Percentiles rank a stretch among this genome's conserved stretches.
Conservation (phyloP, 208 protist genomes). For the Wallacemonas sp. region DNA sequence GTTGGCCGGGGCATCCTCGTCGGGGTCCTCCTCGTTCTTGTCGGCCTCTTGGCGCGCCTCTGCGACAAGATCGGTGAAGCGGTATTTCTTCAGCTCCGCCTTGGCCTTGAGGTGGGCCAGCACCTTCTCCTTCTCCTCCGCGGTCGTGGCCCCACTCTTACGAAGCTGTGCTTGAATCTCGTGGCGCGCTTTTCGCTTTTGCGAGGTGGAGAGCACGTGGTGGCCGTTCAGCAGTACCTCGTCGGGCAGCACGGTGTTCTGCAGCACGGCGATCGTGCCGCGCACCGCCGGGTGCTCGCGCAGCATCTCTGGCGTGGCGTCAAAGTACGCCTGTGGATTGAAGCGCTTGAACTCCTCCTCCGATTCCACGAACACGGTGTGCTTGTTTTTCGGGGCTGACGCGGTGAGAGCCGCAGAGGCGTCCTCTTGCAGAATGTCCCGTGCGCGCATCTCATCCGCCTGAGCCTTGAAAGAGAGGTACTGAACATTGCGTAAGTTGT, state of each 20-base stretch:
- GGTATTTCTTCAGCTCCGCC: constrained; percentile 62
- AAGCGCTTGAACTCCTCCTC: constrained; percentile 83
- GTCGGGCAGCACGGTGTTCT: constrained; percentile 82
- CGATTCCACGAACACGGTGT: constrained; percentile 80
- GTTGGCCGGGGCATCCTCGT: constrained; percentile 21
- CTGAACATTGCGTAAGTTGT: constrained; percentile 78
- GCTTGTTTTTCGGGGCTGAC: constrained; percentile 68
- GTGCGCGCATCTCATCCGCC: constrained; percentile 50
- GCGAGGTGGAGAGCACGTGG: constrained; percentile 62
- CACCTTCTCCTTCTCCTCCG: constrained; percentile 17
- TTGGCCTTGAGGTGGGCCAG: constrained; percentile 47
- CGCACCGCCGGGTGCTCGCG: constrained; percentile 80
- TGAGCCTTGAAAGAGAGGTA: constrained; percentile 85
- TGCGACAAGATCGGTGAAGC: constrained; percentile 46
- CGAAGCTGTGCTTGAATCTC: constrained; percentile 64
- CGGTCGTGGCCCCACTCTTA: constrained; percentile 22
- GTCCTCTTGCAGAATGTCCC: constrained; percentile 80
- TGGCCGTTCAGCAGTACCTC: constrained; percentile 70
- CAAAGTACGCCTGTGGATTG: constrained; percentile 73
- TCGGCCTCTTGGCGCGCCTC: background rate
- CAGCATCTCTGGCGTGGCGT: constrained; percentile 84
- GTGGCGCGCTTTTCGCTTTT: constrained; percentile 71
- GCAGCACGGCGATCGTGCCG: constrained; percentile 61
- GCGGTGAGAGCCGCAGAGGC: constrained; percentile 61
- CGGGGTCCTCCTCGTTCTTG: background rate